Evolutionary conservation across 495 filamentous ascomycete species (phyloP).

Genomic region (Patellaria atrata): DNA sequence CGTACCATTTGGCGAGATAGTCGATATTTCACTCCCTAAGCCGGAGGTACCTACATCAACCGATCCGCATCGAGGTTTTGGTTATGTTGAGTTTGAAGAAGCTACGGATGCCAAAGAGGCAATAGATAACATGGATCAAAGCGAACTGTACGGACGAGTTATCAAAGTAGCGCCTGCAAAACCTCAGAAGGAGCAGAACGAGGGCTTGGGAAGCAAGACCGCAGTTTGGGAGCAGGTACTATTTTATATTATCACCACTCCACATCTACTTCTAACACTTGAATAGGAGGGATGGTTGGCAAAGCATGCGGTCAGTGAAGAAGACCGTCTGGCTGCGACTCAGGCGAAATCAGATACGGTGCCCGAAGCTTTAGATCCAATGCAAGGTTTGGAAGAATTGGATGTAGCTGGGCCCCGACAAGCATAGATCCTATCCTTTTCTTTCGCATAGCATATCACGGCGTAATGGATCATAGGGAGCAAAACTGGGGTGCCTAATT

Average conservation of each 20-base stretch:
- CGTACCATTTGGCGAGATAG: constrained; percentile 88
- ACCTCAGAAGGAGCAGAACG: constrained; percentile 74
- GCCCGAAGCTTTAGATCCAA: constrained; percentile 61
- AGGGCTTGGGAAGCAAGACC: constrained; percentile 83
- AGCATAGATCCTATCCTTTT: constrained; percentile 3
- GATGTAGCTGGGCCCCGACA: constrained; percentile 88
- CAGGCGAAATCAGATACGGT: constrained; percentile 36
- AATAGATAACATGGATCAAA: constrained; percentile 98
- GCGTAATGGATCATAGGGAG: constrained; percentile 1
- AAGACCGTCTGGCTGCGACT: constrained; percentile 56
- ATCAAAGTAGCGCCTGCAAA: constrained; percentile 89
- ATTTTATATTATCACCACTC: constrained; percentile 1
- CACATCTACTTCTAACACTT: constrained; percentile 20
- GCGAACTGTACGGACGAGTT: constrained; percentile 83
- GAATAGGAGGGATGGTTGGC: constrained; percentile 81
- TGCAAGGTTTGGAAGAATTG: constrained; percentile 86
- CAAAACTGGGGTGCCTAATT: neutral
- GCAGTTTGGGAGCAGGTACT: constrained; percentile 94
- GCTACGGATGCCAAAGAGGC: constrained; percentile 80
- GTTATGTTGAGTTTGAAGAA: constrained; percentile 89
- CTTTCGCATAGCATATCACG: neutral
- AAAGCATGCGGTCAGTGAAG: constrained; percentile 78
- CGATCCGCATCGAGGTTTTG: constrained; percentile 81
- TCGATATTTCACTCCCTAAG: constrained; percentile 76
- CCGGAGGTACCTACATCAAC: constrained; percentile 53